Evolutionary conservation across 208 protist genomes (phyloP), one percentile per base, ranked within the genome.

Genomic region (Porcisia hertigi): DNA sequence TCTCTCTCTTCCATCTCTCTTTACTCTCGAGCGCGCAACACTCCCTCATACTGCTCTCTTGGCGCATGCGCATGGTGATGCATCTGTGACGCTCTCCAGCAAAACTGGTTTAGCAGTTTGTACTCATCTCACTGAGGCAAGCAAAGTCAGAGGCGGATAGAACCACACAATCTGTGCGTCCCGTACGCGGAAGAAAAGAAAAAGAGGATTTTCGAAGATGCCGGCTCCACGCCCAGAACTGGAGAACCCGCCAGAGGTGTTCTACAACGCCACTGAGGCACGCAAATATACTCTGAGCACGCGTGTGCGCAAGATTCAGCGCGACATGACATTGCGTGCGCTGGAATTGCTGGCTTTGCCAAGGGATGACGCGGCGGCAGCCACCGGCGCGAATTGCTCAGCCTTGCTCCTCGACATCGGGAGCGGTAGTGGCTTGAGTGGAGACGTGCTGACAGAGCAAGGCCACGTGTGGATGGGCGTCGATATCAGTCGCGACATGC

Each of bases 351-450:
- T 99, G 53, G 86, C 82, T 53, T 71, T 99, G 5, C 93, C 94
- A 7, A 83, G 87, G 59, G 75, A 77, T 39, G 69, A 86, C 36
- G 34, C 62, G 39, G 59, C 54, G 49, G n/a, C 66, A 2, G 62
- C 73, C 30, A 62, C 52, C 45, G 81, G 78, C 3, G 12, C 69
- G 55, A 64, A 88, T 54, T 41, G 77, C 39, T 74, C 77, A 9
- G 86, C 88, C 9, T 77, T 99, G 25, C 75, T 99, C 36, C 92
- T 99, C 2, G 99, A 99, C 84, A 90, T 99, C 54, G 99, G 99
- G 58, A 99, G 99, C 82, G 99, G 99, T 34, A 99, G 97, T 62
- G 99, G 98, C 0, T 79, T 99, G 39, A 99, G 96, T 79, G 99
- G 99, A 3, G 92, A 99, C 53, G 95, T 98, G n/a, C 70, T 99